Evolutionary conservation across 352 stramenopile species (phyloP).

Genomic region (Blastocystis sp.): DNA sequence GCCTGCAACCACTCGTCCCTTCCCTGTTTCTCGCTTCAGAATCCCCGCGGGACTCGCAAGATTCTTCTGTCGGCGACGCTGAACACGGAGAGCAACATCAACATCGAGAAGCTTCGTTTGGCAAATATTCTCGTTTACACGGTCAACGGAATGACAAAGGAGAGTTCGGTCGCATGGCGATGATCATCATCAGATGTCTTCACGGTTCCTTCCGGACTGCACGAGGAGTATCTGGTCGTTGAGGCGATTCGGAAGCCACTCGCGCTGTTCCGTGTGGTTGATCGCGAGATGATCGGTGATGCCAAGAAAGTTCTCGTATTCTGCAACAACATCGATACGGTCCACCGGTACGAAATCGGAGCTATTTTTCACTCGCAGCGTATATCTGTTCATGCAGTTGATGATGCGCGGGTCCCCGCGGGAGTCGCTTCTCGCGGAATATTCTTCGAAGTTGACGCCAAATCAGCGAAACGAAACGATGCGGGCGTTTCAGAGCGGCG

Average conservation of each 20-base stretch:
- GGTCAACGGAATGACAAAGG: not conserved
- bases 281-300: not conserved
- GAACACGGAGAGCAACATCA: constrained; percentile 52
- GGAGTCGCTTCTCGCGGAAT: not conserved
- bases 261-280: not conserved
- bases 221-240: not conserved
- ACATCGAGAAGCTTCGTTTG: constrained; percentile 38
- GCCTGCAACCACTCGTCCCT: not conserved
- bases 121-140: constrained; percentile 45
- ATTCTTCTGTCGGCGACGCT: constrained; percentile 20
- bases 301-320: constrained; percentile 15
- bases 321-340: constrained; percentile 45
- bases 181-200: constrained; percentile 12
- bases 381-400: not conserved
- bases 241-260: constrained; percentile 31
- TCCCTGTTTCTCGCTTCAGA: not conserved
- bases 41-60: not conserved
- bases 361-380: not conserved
- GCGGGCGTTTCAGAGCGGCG: not conserved
- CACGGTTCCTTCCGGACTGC: not conserved
- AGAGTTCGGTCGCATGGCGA: not conserved
- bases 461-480: constrained; percentile 5
- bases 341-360: not conserved
- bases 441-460: not conserved
- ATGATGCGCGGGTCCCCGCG: not conserved